A percentile compares a stretch with the other conserved stretches of the same genome.
Conservation (phyloP, 2,329 filamentous ascomycete species). For the Botrytis cinerea region DNA sequence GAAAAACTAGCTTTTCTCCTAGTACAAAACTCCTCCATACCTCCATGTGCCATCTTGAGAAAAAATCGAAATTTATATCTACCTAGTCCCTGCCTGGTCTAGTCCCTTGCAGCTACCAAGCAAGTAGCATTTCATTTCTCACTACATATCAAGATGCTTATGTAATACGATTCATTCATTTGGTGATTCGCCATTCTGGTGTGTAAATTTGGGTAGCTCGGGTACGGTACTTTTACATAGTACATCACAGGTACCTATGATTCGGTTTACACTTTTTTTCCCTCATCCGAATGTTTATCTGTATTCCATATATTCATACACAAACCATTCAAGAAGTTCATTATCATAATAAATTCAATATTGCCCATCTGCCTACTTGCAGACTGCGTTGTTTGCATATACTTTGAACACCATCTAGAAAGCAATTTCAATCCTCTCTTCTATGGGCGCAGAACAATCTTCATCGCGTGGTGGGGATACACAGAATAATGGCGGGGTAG, state of each 20-base stretch:
- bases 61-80: not conserved
- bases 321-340: not conserved
- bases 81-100: not conserved
- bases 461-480: conserved; percentile 24
- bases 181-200: not conserved
- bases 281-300: not conserved
- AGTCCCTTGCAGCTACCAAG: not conserved
- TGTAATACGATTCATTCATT: not conserved
- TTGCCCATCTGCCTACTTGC: not conserved
- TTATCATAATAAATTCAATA: not conserved
- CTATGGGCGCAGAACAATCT: conserved; percentile 38
- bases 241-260: not conserved
- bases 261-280: not conserved
- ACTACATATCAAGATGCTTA: not conserved
- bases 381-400: not conserved
- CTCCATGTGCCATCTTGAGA: not conserved
- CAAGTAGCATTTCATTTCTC: not conserved
- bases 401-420: not conserved
- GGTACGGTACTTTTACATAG: not conserved
- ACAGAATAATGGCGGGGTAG: conserved; percentile 22
- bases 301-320: not conserved
- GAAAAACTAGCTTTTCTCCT: not conserved
- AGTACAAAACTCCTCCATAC: not conserved
- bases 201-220: not conserved
- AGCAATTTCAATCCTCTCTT: not conserved